Evolutionary conservation across 169 alveolate species (phyloP).

Genomic region (Plasmodium gaboni): DNA sequence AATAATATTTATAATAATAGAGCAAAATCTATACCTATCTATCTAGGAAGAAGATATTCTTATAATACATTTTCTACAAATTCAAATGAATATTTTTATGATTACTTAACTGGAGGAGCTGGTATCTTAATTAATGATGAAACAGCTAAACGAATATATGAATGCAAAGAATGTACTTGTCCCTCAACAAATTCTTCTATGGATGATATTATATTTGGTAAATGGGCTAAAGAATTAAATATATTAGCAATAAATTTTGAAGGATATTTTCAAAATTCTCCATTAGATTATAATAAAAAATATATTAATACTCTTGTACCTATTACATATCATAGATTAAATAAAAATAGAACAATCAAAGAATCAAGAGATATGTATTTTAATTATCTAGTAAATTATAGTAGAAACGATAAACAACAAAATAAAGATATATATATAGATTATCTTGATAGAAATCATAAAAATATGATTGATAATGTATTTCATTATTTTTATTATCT

Average conservation of each 20-base stretch:
- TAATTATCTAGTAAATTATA: constrained; percentile 29
- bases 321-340: constrained; percentile 40
- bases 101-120: constrained; percentile 51
- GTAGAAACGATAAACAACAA: not conserved
- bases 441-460: constrained; percentile 59
- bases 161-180: constrained; percentile 27
- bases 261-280: constrained; percentile 66
- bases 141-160: constrained; percentile 29
- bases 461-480: constrained; percentile 30
- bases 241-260: constrained; percentile 63
- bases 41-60: constrained; percentile 37
- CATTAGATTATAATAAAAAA: constrained; percentile 16
- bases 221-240: constrained; percentile 39
- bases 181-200: not conserved
- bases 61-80: constrained; percentile 7
- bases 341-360: constrained; percentile 29
- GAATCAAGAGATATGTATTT: constrained; percentile 49
- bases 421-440: constrained; percentile 19
- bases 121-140: constrained; percentile 68
- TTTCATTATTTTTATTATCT: constrained; percentile 57
- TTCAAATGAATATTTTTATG: not conserved
- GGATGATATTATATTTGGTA: constrained; percentile 39
- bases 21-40: constrained; percentile 21
- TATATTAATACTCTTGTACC: constrained; percentile 45
- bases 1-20: not conserved